phyloP scores from a whole-genome alignment of 768 basidiomycete species.

The Termitomyces sp. region DNA sequence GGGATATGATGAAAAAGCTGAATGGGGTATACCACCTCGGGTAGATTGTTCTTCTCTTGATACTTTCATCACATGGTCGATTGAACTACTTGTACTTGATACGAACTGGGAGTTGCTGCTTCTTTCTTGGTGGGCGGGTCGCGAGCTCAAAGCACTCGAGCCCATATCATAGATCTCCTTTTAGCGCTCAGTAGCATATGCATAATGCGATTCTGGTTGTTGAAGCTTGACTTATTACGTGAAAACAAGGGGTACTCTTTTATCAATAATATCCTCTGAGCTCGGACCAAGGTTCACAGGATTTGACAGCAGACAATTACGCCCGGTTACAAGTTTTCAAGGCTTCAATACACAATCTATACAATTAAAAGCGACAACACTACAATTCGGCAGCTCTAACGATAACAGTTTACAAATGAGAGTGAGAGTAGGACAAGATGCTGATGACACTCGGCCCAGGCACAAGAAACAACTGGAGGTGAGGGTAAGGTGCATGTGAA shows the following conservation, averaged over 20 bases:
- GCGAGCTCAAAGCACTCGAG: neutral
- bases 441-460: neutral
- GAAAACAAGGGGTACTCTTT: neutral
- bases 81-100: neutral
- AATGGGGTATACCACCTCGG: too few relatives aligned
- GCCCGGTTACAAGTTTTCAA: neutral
- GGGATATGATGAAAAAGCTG: too few relatives aligned
- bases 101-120: neutral
- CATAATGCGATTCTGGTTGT: too few relatives aligned
- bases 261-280: neutral
- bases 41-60: neutral
- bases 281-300: neutral
- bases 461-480: slow-evolving; percentile 4
- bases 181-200: too few relatives aligned
- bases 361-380: slow-evolving; percentile 3
- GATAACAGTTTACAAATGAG: slow-evolving; percentile 4
- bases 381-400: slow-evolving; percentile 5
- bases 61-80: neutral
- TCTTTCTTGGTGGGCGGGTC: neutral
- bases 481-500: slow-evolving; percentile 2
- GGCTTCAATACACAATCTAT: neutral
- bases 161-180: too few relatives aligned
- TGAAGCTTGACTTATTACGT: neutral
- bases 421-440: slow-evolving; percentile 6
- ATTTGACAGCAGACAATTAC: neutral